phyloP scores from a whole-genome alignment of 768 basidiomycete genomes.

The Multifurca ochricompacta region DNA sequence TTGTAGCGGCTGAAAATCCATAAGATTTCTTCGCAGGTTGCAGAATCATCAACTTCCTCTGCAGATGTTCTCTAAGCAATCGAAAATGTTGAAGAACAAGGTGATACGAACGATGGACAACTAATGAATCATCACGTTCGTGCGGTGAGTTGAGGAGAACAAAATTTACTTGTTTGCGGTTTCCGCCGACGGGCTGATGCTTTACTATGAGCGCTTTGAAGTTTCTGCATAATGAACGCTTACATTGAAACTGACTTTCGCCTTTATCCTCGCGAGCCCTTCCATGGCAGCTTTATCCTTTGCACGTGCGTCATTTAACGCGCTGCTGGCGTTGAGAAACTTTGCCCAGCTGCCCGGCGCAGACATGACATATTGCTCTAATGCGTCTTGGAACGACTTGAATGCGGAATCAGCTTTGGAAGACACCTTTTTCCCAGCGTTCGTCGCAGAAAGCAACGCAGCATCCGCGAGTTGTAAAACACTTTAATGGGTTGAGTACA shows the following conservation, averaged over 20 bases:
- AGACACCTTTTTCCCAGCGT: neutral
- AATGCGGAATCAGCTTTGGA: neutral
- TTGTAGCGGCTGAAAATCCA: neutral
- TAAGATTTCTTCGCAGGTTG: neutral
- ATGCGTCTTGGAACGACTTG: neutral
- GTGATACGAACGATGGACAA: neutral
- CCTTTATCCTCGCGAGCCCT: neutral
- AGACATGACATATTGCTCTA: neutral
- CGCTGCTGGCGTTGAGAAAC: neutral
- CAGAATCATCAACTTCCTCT: neutral
- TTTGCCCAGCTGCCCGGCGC: neutral
- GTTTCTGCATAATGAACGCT: neutral
- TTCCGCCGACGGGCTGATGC: neutral
- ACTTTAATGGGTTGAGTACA: neutral
- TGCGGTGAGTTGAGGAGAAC: neutral
- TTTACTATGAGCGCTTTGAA: neutral
- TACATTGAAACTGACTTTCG: neutral
- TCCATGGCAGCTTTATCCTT: neutral
- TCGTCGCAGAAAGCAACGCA: neutral
- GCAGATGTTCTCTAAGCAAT: neutral
- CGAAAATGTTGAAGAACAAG: neutral
- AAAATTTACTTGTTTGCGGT: neutral
- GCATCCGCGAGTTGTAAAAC: neutral
- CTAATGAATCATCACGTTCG: neutral
- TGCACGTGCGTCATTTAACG: neutral